These are phyloP conservation scores for Exidia glandulosa DNA, from an alignment of 768 basidiomycete species.

Conservation along the genomic window DNA sequence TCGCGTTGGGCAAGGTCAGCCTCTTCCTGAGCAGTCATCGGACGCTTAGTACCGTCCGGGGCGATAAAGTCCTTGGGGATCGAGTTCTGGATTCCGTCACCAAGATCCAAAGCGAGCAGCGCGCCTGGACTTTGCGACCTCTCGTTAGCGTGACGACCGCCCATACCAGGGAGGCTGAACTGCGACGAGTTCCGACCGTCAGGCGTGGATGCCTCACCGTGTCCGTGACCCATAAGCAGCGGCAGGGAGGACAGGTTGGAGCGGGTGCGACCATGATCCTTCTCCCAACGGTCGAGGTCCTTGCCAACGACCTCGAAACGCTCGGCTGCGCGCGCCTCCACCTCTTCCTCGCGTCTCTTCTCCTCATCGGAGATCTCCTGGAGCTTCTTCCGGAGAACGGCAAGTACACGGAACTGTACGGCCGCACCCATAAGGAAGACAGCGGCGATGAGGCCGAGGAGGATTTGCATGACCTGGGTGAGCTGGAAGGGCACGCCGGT, in stretches of 20 bases:
- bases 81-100: constrained; percentile 60
- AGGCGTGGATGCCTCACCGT: constrained; percentile 24
- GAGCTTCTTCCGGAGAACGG: constrained; percentile 67
- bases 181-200: constrained; percentile 30
- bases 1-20: constrained; percentile 54
- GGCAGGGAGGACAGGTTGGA: neutral
- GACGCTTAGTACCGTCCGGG: constrained; percentile 27
- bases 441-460: constrained; percentile 79
- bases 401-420: constrained; percentile 80
- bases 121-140: constrained; percentile 38
- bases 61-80: constrained; percentile 63
- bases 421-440: constrained; percentile 79
- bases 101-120: constrained; percentile 65
- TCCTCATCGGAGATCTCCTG: constrained; percentile 71
- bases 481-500: constrained; percentile 70
- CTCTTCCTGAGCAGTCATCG: constrained; percentile 34
- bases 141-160: constrained; percentile 27
- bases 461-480: constrained; percentile 85
- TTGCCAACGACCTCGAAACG: constrained; percentile 50
- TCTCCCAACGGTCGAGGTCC: constrained; percentile 81
- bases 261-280: constrained; percentile 50
- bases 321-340: constrained; percentile 62
- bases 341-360: constrained; percentile 58
- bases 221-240: neutral
- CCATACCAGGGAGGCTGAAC: constrained; percentile 38